phyloP scores from a whole-genome alignment of 2,329 filamentous ascomycete species.

The Akanthomyces muscarius region DNA sequence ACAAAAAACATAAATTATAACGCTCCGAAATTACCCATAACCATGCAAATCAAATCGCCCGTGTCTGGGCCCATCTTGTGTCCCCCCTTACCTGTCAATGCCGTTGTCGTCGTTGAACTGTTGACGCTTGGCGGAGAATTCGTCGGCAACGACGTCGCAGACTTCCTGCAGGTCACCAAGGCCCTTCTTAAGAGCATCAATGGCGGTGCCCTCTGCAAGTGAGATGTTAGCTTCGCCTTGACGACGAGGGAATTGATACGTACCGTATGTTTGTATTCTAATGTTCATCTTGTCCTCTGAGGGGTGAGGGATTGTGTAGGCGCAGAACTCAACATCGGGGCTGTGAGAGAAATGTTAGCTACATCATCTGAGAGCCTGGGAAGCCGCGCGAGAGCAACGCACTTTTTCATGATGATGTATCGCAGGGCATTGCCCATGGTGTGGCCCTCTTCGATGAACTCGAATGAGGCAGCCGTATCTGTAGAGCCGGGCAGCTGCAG shows the following conservation, averaged over 20 bases:
- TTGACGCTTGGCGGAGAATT: slow-evolving; percentile 63
- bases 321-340: slow-evolving; percentile 95
- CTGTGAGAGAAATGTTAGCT: slow-evolving; percentile 30
- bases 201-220: slow-evolving; percentile 67
- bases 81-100: slow-evolving; percentile 26
- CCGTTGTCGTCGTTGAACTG: slow-evolving; percentile 33
- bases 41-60: background rate
- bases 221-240: slow-evolving; percentile 14
- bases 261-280: slow-evolving; percentile 94
- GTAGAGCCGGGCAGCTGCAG: slow-evolving; percentile 74
- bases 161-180: slow-evolving; percentile 83
- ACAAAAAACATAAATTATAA: background rate
- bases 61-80: no score
- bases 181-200: slow-evolving; percentile 85
- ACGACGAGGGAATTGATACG: slow-evolving; percentile 25
- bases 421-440: slow-evolving; percentile 91
- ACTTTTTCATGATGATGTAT: slow-evolving; percentile 99
- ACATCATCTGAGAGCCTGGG: background rate
- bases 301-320: slow-evolving; percentile 95
- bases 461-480: slow-evolving; percentile 88
- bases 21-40: slow-evolving; percentile 3
- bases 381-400: slow-evolving; percentile 27
- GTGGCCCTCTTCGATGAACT: slow-evolving; percentile 91
- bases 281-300: slow-evolving; percentile 96
- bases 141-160: slow-evolving; percentile 89